Evolutionary conservation across 768 basidiomycete species (phyloP).

Genomic region (Ramaria sp.): DNA sequence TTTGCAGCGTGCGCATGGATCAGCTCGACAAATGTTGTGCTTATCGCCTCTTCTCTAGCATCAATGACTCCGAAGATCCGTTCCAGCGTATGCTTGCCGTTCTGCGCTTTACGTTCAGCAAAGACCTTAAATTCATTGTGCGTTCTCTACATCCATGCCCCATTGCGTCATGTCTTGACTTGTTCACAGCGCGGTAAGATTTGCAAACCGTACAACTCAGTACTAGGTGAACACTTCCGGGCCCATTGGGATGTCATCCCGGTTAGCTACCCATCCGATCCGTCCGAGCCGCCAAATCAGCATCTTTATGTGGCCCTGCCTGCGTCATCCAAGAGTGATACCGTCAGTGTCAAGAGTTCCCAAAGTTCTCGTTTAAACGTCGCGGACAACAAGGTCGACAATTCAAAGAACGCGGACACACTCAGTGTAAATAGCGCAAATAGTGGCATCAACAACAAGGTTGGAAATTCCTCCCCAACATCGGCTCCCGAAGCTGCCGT

Average conservation of each 20-base stretch:
- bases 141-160: constrained; percentile 19
- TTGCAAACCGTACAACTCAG: constrained; percentile 88
- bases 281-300: constrained; percentile 34
- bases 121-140: constrained; percentile 89
- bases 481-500: constrained; percentile 32
- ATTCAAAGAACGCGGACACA: background rate
- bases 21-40: background rate
- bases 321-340: constrained; percentile 36
- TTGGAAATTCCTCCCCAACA: constrained; percentile 13
- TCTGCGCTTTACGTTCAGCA: constrained; percentile 79
- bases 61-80: constrained; percentile 88
- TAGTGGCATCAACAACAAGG: background rate
- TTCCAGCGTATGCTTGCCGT: constrained; percentile 93
- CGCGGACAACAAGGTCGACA: background rate
- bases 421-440: background rate
- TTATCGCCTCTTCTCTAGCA: constrained; percentile 34
- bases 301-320: constrained; percentile 21
- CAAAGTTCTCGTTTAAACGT: constrained; percentile 35
- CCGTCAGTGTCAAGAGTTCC: constrained; percentile 41
- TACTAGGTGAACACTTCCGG: constrained; percentile 83
- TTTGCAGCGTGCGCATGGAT: constrained; percentile 69
- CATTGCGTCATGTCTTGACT: background rate
- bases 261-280: constrained; percentile 38
- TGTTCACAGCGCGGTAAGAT: constrained; percentile 69
- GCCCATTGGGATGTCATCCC: constrained; percentile 78